Evolutionary conservation across 176 grass and related monocot species (phyloP).

Genomic region (Oryza coarctata): DNA sequence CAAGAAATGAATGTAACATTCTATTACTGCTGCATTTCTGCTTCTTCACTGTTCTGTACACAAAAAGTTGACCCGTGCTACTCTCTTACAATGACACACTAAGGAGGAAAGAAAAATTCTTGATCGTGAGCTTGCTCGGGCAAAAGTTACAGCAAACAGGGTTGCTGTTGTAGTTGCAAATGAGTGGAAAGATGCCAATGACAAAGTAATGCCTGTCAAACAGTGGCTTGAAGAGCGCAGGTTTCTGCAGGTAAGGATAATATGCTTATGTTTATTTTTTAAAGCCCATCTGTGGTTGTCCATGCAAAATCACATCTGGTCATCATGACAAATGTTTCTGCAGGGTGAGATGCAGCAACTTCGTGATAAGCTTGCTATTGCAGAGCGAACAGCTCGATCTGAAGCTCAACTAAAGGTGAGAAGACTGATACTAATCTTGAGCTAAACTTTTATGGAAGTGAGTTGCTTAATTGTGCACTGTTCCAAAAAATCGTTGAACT

Average conservation of each 20-base stretch:
- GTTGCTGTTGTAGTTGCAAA: slow-evolving; percentile 95
- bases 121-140: slow-evolving; percentile 84
- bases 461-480: not conserved
- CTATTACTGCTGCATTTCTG: not conserved
- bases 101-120: slow-evolving; percentile 88
- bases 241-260: slow-evolving; percentile 74
- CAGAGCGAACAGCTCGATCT: slow-evolving; percentile 70
- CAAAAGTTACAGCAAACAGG: slow-evolving; percentile 93
- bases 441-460: not conserved
- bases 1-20: slow-evolving; percentile 90
- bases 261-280: slow-evolving; percentile 20
- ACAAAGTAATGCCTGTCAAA: slow-evolving; percentile 99
- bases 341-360: slow-evolving; percentile 99
- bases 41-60: slow-evolving; percentile 6
- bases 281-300: not conserved
- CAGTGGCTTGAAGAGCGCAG: slow-evolving; percentile 99
- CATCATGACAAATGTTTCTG: slow-evolving; percentile 18
- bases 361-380: slow-evolving; percentile 87
- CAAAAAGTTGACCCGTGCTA: slow-evolving; percentile 19
- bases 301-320: not conserved
- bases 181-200: slow-evolving; percentile 98
- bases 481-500: not conserved
- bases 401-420: slow-evolving; percentile 92
- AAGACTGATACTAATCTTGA: slow-evolving; percentile 3
- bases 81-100: slow-evolving; percentile 29